These are phyloP conservation scores for Cystofilobasidium macerans DNA, from an alignment of 768 basidiomycete species.

Conservation along the genomic window DNA sequence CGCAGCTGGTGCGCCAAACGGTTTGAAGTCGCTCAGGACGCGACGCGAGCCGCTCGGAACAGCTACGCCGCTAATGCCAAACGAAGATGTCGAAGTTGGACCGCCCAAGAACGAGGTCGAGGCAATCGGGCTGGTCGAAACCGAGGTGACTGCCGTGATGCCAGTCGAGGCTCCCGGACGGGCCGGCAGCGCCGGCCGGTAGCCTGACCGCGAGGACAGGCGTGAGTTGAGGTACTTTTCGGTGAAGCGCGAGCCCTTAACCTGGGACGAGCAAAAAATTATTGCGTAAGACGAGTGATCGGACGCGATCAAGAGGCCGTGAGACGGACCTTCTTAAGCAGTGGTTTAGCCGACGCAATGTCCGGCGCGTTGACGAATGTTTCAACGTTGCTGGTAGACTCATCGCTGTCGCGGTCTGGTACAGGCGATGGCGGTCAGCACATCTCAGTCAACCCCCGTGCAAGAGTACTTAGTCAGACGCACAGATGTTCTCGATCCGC, in stretches of 20 bases:
- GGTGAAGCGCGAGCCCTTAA: conserved; percentile 24
- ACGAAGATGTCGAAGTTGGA: background rate
- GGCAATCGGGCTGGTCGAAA: conserved; percentile 1
- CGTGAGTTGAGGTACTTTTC: conserved; percentile 25
- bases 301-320: background rate
- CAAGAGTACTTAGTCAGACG: background rate
- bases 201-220: conserved; percentile 12
- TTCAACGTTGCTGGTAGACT: conserved; percentile 21
- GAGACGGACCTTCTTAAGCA: conserved; percentile 16
- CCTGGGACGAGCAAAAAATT: background rate
- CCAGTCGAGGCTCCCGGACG: conserved; percentile 7
- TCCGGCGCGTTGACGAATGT: conserved; percentile 6
- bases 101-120: background rate
- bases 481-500: conserved; percentile 24
- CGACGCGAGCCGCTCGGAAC: conserved; percentile 7
- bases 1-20: conserved; percentile 17
- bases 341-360: conserved; percentile 10
- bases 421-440: too few relatives aligned
- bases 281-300: background rate
- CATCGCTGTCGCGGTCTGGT: conserved; percentile 23
- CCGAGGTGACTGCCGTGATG: background rate
- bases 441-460: background rate
- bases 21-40: conserved; percentile 20
- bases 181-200: conserved; percentile 11
- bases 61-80: background rate